A percentile compares a stretch with the other conserved stretches of the same genome.
These are phyloP conservation scores for Ascodesmis nigricans DNA, from an alignment of 495 filamentous ascomycete genomes.

Conservation along the genomic window DNA sequence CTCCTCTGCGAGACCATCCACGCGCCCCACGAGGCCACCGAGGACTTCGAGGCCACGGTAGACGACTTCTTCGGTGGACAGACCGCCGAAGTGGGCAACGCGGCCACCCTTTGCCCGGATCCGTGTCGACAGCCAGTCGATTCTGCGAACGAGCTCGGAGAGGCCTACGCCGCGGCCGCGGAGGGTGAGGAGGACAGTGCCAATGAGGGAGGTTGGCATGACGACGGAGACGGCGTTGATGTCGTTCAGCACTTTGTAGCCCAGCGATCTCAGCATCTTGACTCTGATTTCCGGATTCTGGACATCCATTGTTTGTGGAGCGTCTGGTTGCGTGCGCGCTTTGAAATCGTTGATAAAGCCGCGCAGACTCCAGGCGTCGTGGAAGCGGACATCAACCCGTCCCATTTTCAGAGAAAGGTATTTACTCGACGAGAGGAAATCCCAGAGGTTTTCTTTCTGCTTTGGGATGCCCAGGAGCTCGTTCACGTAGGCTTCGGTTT, in stretches of 20 bases:
- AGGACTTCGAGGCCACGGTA: constrained; percentile 78
- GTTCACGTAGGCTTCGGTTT: constrained; percentile 87
- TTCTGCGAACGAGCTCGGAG: constrained; percentile 57
- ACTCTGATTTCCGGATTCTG: constrained; percentile 22
- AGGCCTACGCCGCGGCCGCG: constrained; percentile 82
- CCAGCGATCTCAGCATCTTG: constrained; percentile 56
- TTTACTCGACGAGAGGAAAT: constrained; percentile 72
- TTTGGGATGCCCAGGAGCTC: constrained; percentile 88
- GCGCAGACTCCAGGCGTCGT: constrained; percentile 77
- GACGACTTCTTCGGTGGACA: constrained; percentile 58
- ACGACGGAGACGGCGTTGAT: constrained; percentile 93
- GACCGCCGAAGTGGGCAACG: constrained; percentile 76
- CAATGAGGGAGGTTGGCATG: constrained; percentile 91
- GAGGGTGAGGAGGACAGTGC: constrained; percentile 77
- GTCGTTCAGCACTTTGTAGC: constrained; percentile 75
- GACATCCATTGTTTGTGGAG: constrained; percentile 23
- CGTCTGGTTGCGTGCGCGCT: constrained; percentile 23
- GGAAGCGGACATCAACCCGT: constrained; percentile 83
- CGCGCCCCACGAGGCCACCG: constrained; percentile 62
- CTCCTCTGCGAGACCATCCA: constrained; percentile 58
- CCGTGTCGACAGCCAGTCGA: constrained; percentile 72
- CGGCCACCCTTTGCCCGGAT: constrained; percentile 69
- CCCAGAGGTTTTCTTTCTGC: constrained; percentile 72
- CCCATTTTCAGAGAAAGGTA: constrained; percentile 74
- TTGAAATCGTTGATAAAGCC: constrained; percentile 30